These are phyloP conservation scores for Glycine soja DNA, from an alignment of 306 rosid species.

Conservation along the genomic window DNA sequence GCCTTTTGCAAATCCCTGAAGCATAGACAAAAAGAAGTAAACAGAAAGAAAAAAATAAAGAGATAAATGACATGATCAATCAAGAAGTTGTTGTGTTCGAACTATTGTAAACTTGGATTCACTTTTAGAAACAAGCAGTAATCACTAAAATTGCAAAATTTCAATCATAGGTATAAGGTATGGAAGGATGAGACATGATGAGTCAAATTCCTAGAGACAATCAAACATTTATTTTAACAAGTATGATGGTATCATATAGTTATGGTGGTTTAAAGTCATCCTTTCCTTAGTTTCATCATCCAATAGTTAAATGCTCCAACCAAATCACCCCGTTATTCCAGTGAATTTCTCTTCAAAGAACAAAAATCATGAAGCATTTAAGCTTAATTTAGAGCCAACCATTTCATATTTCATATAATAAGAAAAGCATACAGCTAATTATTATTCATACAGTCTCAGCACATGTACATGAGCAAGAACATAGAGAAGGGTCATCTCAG, in stretches of 20 bases:
- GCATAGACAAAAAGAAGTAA: conserved; percentile 16
- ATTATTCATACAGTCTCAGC: conserved; percentile 7
- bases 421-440: neutral
- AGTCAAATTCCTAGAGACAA: conserved; percentile 26
- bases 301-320: conserved; percentile 18
- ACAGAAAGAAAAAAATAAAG: conserved; percentile 20
- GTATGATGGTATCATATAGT: neutral
- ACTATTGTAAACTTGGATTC: conserved; percentile 1
- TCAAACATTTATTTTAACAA: conserved; percentile 1
- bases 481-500: conserved; percentile 28
- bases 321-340: neutral
- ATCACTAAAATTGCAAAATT: conserved; percentile 5
- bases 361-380: neutral
- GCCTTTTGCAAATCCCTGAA: conserved; percentile 96
- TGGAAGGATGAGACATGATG: neutral
- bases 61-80: conserved; percentile 11
- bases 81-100: neutral
- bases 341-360: conserved; percentile 19
- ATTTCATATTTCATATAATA: conserved; percentile 15
- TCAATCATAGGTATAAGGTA: neutral
- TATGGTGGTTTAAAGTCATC: conserved; percentile 5
- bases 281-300: neutral
- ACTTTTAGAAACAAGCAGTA: conserved; percentile 5
- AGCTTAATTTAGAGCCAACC: neutral
- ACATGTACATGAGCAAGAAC: conserved; percentile 4